These are phyloP conservation scores for Meyerozyma athensensis DNA, from an alignment of 1,139 yeast species.

Conservation along the genomic window DNA sequence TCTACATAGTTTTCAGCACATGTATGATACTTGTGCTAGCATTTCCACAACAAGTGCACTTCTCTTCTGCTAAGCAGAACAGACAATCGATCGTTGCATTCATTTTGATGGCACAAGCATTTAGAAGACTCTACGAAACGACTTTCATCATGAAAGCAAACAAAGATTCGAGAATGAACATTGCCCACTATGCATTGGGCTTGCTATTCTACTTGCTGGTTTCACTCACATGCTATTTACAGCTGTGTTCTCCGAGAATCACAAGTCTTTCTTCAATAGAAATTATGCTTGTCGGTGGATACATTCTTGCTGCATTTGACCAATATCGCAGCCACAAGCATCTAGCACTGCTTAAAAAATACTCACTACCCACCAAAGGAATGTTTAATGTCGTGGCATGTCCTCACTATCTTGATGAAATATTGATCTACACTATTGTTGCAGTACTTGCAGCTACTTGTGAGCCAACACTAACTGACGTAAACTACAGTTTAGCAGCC, in stretches of 20 bases:
- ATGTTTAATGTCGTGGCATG: constrained; percentile 53
- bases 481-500: constrained; percentile 21
- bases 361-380: constrained; percentile 55
- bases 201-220: constrained; percentile 53
- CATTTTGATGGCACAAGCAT: constrained; percentile 47
- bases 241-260: constrained; percentile 8
- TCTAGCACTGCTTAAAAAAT: constrained; percentile 59
- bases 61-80: too few species aligned
- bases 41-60: constrained; percentile 10
- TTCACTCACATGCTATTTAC: constrained; percentile 17
- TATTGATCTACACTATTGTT: constrained; percentile 51
- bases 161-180: constrained; percentile 55
- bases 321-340: constrained; percentile 60
- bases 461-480: constrained; percentile 9
- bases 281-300: constrained; percentile 17
- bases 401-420: constrained; percentile 82
- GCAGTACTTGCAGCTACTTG: constrained; percentile 17
- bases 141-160: constrained; percentile 44
- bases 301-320: constrained; percentile 42
- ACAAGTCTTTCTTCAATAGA: neutral
- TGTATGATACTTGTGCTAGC: constrained; percentile 7
- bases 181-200: constrained; percentile 76
- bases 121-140: constrained; percentile 63
- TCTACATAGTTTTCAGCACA: constrained; percentile 31
- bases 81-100: constrained; percentile 16